phyloP scores from a whole-genome alignment of 352 stramenopile genomes.

The Pythium coloratum region DNA sequence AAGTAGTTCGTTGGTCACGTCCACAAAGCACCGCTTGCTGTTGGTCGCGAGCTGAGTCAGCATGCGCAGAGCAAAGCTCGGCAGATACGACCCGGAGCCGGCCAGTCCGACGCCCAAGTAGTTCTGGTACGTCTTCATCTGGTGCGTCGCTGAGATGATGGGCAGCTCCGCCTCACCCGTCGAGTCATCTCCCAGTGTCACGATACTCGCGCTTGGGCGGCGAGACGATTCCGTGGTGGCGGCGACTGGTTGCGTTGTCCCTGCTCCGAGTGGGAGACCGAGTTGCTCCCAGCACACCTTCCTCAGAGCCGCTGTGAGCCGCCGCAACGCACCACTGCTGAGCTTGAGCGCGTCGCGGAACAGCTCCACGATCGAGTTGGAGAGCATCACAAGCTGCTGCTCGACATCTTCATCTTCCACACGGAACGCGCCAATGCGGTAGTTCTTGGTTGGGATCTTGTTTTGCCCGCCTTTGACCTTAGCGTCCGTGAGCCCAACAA shows the following conservation, averaged over 20 bases:
- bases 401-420: constrained; percentile 87
- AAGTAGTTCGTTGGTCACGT: constrained; percentile 74
- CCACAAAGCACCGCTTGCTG: constrained; percentile 72
- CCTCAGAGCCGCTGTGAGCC: constrained; percentile 60
- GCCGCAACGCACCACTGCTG: constrained; percentile 53
- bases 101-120: constrained; percentile 69
- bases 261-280: constrained; percentile 40
- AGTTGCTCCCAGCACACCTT: constrained; percentile 75
- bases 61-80: constrained; percentile 79
- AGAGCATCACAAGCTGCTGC: constrained; percentile 84
- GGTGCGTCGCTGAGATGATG: constrained; percentile 48
- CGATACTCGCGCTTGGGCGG: constrained; percentile 3
- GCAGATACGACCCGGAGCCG: constrained; percentile 58
- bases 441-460: constrained; percentile 73
- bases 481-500: constrained; percentile 66
- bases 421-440: constrained; percentile 69
- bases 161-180: constrained; percentile 31
- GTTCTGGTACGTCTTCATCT: constrained; percentile 83
- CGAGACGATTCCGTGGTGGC: neutral
- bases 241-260: neutral
- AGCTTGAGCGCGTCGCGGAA: constrained; percentile 75
- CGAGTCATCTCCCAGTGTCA: neutral
- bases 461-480: constrained; percentile 77
- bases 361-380: constrained; percentile 84
- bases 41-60: constrained; percentile 73